Evolutionary conservation across 495 filamentous ascomycete species (phyloP), one percentile per base, ranked within the genome.

Genomic region (Geopyxis carbonaria): DNA sequence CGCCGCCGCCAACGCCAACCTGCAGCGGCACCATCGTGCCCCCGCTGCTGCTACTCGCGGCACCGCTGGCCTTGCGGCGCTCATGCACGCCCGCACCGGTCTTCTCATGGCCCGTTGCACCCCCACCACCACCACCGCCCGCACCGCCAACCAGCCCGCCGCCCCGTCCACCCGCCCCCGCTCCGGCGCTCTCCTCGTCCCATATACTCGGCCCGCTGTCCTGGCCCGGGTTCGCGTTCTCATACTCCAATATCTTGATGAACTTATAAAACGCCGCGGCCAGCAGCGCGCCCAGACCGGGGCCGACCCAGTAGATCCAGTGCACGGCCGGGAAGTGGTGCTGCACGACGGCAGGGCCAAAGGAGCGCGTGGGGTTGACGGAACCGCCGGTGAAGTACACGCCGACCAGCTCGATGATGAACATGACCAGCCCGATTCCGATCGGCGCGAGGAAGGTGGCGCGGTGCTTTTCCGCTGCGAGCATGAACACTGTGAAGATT

Each of bases 261-360:
- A 81, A 52, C 25, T 63, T 62, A 51, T 79, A 86, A 50, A 86
- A 76, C 3, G 62, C 70, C 0, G 65, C 70, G 0, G 81, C 80
- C 2, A 85, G 55, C 2, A 81, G 49, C 0, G 75, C 65, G 0
- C 80, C 79, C 4, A 80, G 58, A 8, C 67, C 47, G 2, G 79
- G 78, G 2, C 80, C 80, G 22, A 83, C 59, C 67, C 65, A 75
- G 54, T 78, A 76, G 31, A 78, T 78, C 76, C 75, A 81, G 46
- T 79, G 75, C 56, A 78, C 67, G 20, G 59, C 44, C 0, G 70
- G 64, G 56, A 92, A 92, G 13, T 45, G 58, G 22, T 57, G 56
- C 31, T 67, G 72, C 35, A 81, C 71, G 4, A 78, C 72, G 31
- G 61, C 65, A 1, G 78, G 78, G 4, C 78, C 78, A 34, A 83